phyloP scores from a whole-genome alignment of 352 stramenopile genomes.

The Pythium utonaiense region DNA sequence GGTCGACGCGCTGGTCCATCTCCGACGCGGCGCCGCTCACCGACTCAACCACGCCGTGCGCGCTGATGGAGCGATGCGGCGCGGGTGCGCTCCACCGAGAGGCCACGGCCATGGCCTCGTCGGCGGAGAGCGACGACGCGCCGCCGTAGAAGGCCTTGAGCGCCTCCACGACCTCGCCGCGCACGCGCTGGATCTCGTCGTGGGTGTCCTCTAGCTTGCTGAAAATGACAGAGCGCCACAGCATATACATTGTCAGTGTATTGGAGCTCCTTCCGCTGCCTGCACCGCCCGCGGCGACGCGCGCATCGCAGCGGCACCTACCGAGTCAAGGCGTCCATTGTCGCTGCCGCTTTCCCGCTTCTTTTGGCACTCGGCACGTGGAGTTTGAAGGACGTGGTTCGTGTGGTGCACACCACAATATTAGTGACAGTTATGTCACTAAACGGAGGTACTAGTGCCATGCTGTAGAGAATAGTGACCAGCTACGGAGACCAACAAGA shows the following conservation, averaged over 20 bases:
- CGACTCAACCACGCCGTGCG: conserved; percentile 2
- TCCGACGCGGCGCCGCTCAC: too few species aligned
- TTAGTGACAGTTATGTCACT: background rate
- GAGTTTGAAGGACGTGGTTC: background rate
- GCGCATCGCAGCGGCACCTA: too few species aligned
- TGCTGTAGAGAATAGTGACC: too few species aligned
- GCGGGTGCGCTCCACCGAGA: conserved; percentile 35
- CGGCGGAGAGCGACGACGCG: conserved; percentile 45
- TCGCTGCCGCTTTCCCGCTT: conserved; percentile 12
- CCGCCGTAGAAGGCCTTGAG: conserved; percentile 66
- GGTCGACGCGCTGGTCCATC: conserved; percentile 45
- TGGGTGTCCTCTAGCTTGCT: conserved; percentile 73
- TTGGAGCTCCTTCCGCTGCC: too few species aligned
- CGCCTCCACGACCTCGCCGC: conserved; percentile 47
- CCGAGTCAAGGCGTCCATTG: conserved; percentile 26
- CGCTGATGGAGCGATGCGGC: conserved; percentile 1
- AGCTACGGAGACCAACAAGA: background rate
- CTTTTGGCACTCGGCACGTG: conserved; percentile 3
- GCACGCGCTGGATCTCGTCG: conserved; percentile 54
- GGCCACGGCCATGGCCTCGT: conserved; percentile 60
- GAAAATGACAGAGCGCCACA: background rate
- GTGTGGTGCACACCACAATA: background rate
- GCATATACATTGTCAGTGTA: too few species aligned
- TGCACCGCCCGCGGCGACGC: too few species aligned
- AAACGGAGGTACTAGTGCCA: background rate